Evolutionary conservation across 2,329 filamentous ascomycete species (phyloP).

Genomic region (Elsinoe perseae): DNA sequence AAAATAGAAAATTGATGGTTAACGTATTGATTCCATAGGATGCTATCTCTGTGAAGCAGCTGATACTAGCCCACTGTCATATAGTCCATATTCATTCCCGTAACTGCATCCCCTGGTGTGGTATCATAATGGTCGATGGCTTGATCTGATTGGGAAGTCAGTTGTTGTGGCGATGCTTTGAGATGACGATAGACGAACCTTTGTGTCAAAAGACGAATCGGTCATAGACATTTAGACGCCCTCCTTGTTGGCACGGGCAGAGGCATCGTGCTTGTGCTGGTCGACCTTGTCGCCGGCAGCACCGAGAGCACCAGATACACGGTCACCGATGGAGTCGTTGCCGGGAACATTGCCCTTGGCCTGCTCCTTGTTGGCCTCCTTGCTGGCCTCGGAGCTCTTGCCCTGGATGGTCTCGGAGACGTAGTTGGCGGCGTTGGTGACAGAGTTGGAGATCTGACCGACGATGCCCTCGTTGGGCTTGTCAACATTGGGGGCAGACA

Average conservation of each 20-base stretch:
- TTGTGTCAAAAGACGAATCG: slow-evolving; percentile 1
- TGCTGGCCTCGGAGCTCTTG: slow-evolving; percentile 48
- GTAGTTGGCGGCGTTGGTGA: slow-evolving; percentile 58
- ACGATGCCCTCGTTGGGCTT: slow-evolving; percentile 38
- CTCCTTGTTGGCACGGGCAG: slow-evolving; percentile 45
- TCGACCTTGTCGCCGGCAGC: slow-evolving; percentile 47
- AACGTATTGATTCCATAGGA: slow-evolving; percentile 11
- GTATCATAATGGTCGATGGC: slow-evolving; percentile 10
- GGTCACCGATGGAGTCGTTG: slow-evolving; percentile 47
- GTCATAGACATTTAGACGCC: slow-evolving; percentile 22
- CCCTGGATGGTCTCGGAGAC: slow-evolving; percentile 57
- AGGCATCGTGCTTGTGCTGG: slow-evolving; percentile 44
- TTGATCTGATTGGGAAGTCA: background rate
- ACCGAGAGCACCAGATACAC: slow-evolving; percentile 46
- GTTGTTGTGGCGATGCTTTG: background rate
- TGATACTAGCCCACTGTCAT: slow-evolving; percentile 6
- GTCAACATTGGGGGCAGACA: slow-evolving; percentile 40
- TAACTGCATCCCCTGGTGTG: slow-evolving; percentile 10
- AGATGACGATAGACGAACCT: background rate
- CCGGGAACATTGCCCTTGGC: slow-evolving; percentile 51
- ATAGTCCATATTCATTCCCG: background rate
- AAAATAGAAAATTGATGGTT: slow-evolving; percentile 2
- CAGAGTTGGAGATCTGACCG: slow-evolving; percentile 22
- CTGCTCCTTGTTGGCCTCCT: slow-evolving; percentile 60
- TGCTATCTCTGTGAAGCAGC: slow-evolving; percentile 8